These are phyloP conservation scores for Neonectria hederae DNA, from an alignment of 2,329 filamentous ascomycete genomes.

Conservation along the genomic window DNA sequence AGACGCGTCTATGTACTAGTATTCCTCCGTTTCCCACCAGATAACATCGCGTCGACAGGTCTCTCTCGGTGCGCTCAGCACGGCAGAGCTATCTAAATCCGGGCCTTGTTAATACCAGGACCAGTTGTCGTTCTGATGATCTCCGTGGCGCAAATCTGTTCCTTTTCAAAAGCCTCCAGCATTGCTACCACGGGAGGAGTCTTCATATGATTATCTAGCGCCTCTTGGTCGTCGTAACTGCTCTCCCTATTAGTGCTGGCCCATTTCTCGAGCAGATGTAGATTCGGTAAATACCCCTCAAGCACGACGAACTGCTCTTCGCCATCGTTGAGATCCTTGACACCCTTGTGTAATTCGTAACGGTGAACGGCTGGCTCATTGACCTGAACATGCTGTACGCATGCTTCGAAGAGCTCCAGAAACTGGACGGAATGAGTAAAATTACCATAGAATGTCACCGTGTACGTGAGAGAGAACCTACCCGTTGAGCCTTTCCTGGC, in stretches of 20 bases:
- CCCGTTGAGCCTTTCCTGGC: slow-evolving; percentile 37
- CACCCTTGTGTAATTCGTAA: slow-evolving; percentile 40
- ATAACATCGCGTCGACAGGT: too few species aligned
- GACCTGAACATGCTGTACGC: slow-evolving; percentile 34
- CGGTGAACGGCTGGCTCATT: slow-evolving; percentile 40
- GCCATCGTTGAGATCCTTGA: slow-evolving; percentile 34
- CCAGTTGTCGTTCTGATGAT: slow-evolving; percentile 33
- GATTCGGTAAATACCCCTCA: slow-evolving; percentile 35
- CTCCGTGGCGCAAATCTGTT: slow-evolving; percentile 28
- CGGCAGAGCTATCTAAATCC: background rate
- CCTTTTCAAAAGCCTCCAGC: slow-evolving; percentile 32
- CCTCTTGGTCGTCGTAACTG: slow-evolving; percentile 40
- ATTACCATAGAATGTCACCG: background rate
- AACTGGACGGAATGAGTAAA: slow-evolving; percentile 22
- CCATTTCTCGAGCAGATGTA: background rate
- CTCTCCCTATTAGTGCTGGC: background rate
- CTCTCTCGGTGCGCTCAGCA: background rate
- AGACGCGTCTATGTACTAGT: too few species aligned
- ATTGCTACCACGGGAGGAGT: slow-evolving; percentile 31
- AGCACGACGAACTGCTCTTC: slow-evolving; percentile 39
- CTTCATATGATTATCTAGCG: slow-evolving; percentile 35
- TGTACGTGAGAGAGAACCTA: slow-evolving; percentile 16
- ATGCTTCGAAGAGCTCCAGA: slow-evolving; percentile 37
- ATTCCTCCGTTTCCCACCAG: background rate
- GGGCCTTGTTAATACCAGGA: slow-evolving; percentile 24